Percentiles rank a stretch among this genome's conserved stretches.
phyloP scores from a whole-genome alignment of 495 filamentous ascomycete genomes.

The Talaromyces adpressus region DNA sequence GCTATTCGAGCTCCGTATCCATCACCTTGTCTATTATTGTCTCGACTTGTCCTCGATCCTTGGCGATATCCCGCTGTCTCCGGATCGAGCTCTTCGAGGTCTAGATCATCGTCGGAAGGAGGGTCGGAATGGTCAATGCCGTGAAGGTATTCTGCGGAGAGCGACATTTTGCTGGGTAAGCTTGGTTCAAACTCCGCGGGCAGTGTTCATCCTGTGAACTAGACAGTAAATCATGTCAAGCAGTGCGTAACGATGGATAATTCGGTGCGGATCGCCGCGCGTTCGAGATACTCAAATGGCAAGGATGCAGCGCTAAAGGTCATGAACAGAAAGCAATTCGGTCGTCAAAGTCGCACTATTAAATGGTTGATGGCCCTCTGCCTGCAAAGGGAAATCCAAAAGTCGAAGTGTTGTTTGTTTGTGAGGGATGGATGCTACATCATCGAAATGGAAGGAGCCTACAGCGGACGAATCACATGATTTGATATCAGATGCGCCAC shows the following conservation, averaged over 20 bases:
- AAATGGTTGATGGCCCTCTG: constrained; percentile 1
- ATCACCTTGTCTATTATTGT: constrained; percentile 32
- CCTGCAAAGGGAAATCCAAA: constrained; percentile 7
- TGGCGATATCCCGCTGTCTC: constrained; percentile 31
- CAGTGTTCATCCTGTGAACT: background rate
- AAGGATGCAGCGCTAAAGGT: background rate
- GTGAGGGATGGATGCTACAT: background rate
- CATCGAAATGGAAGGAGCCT: constrained; percentile 7
- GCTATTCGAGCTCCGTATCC: constrained; percentile 56
- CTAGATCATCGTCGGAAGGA: constrained; percentile 49
- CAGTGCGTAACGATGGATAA: background rate
- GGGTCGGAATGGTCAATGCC: constrained; percentile 24
- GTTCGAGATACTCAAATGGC: background rate
- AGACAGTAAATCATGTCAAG: constrained; percentile 9
- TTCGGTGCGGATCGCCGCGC: background rate
- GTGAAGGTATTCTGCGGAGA: constrained; percentile 34
- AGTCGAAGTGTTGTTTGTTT: background rate
- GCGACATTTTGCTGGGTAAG: constrained; percentile 18
- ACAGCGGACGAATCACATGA: constrained; percentile 7
- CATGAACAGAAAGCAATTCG: background rate
- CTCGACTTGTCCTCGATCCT: constrained; percentile 29
- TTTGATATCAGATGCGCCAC: background rate
- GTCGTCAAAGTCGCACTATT: background rate
- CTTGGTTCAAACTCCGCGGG: background rate
- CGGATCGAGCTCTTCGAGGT: constrained; percentile 68